phyloP scores from a whole-genome alignment of 2,329 filamentous ascomycete species.

The Phyllosticta citrichinensis region DNA sequence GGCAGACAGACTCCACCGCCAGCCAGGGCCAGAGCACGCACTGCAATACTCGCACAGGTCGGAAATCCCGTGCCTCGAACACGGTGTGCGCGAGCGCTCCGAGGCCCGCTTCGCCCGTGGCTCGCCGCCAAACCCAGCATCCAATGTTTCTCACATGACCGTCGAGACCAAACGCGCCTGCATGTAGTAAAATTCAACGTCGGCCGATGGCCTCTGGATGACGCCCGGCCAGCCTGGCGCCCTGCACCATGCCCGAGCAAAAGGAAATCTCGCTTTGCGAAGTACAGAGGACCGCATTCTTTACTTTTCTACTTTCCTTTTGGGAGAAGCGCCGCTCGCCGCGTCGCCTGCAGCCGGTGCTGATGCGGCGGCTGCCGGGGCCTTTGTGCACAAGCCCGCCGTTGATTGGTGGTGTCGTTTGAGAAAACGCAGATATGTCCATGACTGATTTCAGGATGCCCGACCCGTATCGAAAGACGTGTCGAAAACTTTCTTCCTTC shows the following conservation, averaged over 20 bases:
- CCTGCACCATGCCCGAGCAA: background rate
- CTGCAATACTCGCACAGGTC: conserved; percentile 6
- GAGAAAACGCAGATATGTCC: background rate
- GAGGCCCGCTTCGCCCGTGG: background rate
- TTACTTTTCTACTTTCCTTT: background rate
- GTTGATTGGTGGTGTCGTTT: background rate
- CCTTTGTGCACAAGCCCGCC: background rate
- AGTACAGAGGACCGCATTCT: background rate
- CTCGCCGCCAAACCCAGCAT: conserved; percentile 23
- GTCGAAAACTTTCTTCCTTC: background rate
- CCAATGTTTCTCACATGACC: conserved; percentile 30
- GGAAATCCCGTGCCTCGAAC: conserved; percentile 10
- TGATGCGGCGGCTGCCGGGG: background rate
- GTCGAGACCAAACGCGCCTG: conserved; percentile 21
- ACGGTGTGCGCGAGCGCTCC: conserved; percentile 2
- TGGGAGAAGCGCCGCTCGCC: background rate
- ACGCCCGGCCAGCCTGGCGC: background rate
- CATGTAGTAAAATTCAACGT: conserved; percentile 33
- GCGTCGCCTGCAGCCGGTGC: background rate
- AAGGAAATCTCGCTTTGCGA: background rate
- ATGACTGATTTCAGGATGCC: background rate
- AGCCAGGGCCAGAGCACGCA: background rate
- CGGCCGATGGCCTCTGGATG: conserved; percentile 13
- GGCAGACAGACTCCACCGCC: background rate
- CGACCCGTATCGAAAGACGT: background rate